Conservation (phyloP, 805 yeast species). For the Cyberlindnera misumaiensis region DNA sequence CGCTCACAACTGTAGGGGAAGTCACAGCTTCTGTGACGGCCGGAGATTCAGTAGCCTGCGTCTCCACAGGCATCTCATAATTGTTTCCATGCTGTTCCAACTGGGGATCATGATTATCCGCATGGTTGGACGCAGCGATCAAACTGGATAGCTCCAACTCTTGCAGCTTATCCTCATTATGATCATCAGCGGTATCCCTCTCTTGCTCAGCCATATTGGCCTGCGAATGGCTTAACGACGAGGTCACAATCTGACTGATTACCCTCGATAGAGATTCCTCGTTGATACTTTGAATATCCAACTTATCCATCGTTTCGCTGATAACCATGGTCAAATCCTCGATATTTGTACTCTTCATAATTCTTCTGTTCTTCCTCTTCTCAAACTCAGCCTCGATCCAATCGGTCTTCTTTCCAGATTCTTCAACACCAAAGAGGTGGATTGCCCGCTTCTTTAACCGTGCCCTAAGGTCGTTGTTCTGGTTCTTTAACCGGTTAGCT, state of each 20-base stretch:
- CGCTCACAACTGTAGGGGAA: not conserved
- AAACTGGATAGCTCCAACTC: constrained; percentile 9
- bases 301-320: constrained; percentile 26
- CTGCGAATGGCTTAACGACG: constrained; percentile 7
- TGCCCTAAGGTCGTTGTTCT: constrained; percentile 80
- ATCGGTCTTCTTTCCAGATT: constrained; percentile 43
- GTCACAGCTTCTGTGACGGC: too few relatives aligned
- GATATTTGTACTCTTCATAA: constrained; percentile 34
- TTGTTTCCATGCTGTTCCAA: not conserved
- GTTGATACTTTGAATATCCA: constrained; percentile 43
- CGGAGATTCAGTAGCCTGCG: too few relatives aligned
- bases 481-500: constrained; percentile 70
- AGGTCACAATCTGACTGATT: constrained; percentile 20
- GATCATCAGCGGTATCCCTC: not conserved
- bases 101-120: not conserved
- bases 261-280: constrained; percentile 23
- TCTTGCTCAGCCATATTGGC: too few relatives aligned
- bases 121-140: constrained; percentile 1
- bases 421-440: constrained; percentile 54
- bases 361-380: constrained; percentile 54
- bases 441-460: constrained; percentile 71
- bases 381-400: constrained; percentile 78
- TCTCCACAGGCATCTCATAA: too few relatives aligned
- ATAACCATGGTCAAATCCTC: constrained; percentile 24
- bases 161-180: not conserved